Evolutionary conservation across 2,329 filamentous ascomycete species (phyloP).

Genomic region (Aspergillus terreus): DNA sequence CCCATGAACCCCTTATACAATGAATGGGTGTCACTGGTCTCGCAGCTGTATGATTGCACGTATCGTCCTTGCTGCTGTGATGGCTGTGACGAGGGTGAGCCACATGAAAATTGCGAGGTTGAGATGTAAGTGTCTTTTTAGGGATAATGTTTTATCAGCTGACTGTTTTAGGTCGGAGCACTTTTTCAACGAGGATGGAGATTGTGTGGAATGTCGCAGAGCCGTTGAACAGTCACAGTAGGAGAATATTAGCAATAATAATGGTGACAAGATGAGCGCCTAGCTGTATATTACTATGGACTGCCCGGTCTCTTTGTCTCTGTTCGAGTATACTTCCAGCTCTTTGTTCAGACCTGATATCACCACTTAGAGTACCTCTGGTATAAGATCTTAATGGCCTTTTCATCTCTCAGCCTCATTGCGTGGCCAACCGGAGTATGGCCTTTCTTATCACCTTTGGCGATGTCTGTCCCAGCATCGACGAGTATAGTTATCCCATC

Average conservation of each 20-base stretch:
- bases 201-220: slow-evolving; percentile 3
- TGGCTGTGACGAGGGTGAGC: neutral
- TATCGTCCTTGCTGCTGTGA: too few relatives aligned
- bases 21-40: too few relatives aligned
- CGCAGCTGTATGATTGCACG: too few relatives aligned
- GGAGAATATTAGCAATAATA: neutral
- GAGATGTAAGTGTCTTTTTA: neutral
- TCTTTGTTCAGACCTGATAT: neutral
- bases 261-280: too few relatives aligned
- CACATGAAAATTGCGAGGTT: neutral
- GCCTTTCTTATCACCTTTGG: neutral
- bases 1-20: too few relatives aligned
- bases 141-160: neutral
- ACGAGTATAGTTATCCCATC: neutral
- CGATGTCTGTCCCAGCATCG: neutral
- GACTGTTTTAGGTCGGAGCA: slow-evolving; percentile 7
- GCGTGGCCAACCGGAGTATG: neutral
- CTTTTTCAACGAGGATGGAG: slow-evolving; percentile 12
- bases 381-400: neutral
- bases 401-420: neutral
- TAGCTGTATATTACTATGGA: too few relatives aligned
- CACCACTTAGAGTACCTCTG: neutral
- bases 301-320: too few relatives aligned
- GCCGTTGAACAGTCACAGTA: neutral
- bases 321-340: too few relatives aligned